A percentile compares a stretch with the other conserved stretches of the same genome.
Conservation (phyloP, 75 land plant species). For the Isoetes taiwanensis region DNA sequence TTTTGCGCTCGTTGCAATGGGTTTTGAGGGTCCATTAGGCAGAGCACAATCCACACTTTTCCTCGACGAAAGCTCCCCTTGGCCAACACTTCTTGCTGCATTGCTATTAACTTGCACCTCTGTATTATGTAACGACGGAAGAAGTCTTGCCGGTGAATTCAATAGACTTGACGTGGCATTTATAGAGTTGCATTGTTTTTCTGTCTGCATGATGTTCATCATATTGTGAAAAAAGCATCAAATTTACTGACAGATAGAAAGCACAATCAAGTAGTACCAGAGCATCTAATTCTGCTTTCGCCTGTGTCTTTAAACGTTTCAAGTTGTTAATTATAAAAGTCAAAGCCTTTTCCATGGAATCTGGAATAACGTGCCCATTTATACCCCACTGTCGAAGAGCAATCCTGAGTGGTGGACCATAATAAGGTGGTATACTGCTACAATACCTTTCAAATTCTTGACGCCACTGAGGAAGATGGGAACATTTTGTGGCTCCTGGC, state of each 20-base stretch:
- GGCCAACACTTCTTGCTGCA: too few species aligned
- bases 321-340: conserved; percentile 18
- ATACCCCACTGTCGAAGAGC: conserved; percentile 23
- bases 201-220: too few species aligned
- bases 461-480: conserved; percentile 21
- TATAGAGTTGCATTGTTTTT: too few species aligned
- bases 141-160: too few species aligned
- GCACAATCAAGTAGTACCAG: conserved; percentile 11
- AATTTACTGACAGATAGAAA: neutral
- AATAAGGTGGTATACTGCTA: conserved; percentile 21
- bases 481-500: conserved; percentile 12
- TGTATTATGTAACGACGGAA: too few species aligned
- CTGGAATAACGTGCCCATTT: conserved; percentile 19
- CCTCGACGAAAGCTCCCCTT: too few species aligned
- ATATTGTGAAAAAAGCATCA: too few species aligned
- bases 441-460: conserved; percentile 30
- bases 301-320: conserved; percentile 19
- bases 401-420: conserved; percentile 16
- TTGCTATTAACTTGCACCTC: too few species aligned
- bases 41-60: too few species aligned
- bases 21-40: too few species aligned
- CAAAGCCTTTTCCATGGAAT: conserved; percentile 14
- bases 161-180: too few species aligned
- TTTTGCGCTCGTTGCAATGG: too few species aligned
- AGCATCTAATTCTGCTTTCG: conserved; percentile 13